These are phyloP conservation scores for Tetrahymena borealis DNA, from an alignment of 73 alveolate species.

Conservation along the genomic window DNA sequence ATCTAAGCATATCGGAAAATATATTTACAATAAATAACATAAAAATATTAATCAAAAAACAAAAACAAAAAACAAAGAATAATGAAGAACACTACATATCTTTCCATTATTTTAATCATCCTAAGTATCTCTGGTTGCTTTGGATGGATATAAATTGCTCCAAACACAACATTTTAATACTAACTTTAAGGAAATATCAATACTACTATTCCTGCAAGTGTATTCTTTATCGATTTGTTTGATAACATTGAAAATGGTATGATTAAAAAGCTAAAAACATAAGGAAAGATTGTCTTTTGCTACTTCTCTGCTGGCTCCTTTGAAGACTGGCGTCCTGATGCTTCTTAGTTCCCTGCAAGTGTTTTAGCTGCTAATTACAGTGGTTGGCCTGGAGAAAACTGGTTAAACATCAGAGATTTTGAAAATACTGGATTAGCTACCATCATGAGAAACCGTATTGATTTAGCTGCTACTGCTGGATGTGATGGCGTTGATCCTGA, in stretches of 20 bases:
- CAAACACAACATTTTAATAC: not conserved
- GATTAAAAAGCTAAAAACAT: not conserved
- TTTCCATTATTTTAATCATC: not conserved
- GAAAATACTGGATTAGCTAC: not conserved
- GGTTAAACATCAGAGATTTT: not conserved
- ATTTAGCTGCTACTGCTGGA: not conserved
- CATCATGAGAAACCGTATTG: not conserved
- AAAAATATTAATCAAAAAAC: not conserved
- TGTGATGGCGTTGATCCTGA: conserved; percentile 19
- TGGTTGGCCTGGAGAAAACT: conserved; percentile 10
- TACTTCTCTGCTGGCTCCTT: conserved; percentile 6
- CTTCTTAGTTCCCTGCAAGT: not conserved
- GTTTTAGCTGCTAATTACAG: not conserved
- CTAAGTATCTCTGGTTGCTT: not conserved
- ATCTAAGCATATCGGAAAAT: not conserved
- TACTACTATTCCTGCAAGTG: not conserved
- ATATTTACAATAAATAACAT: not conserved
- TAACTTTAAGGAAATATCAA: not conserved
- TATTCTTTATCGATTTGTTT: not conserved
- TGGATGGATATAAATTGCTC: not conserved
- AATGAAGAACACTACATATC: not conserved
- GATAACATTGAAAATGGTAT: not conserved
- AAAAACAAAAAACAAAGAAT: not conserved
- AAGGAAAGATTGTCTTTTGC: not conserved
- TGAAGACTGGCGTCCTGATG: conserved; percentile 15